Base-by-base conservation (phyloP, 2,329 filamentous ascomycete species). In the Plenodomus lindquistii region DNA sequence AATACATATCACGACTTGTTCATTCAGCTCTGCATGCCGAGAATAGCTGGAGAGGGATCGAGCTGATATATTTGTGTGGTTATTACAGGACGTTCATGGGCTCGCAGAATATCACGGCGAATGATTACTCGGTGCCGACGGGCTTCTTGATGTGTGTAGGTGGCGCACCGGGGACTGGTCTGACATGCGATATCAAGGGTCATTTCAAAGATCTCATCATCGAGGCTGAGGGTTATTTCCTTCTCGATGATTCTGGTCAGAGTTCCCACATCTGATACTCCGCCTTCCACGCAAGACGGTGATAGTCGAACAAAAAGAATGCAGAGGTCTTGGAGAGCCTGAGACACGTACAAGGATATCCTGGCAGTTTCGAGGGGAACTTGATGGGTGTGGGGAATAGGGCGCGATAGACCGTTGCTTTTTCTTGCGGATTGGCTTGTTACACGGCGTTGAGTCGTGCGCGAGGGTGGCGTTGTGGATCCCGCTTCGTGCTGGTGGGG, bases 141-240 rank as follows among this genome's bases (percentile, higher is more conserved):
- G 52, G 54, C 17, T 62, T 55, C 34, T 45, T 63, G 0, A 62
- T 54, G 2, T 62, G 60, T 22, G 24, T 62, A 2, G 29, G 27
- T 1, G 57, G 58, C 2, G 17, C 39, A 24, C 60, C 58, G 2
- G 46, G 52, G 0, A 59, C 62, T 46, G 59, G 57, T 2, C 6
- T 63, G 37, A 42, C 54, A 9, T 63, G 60, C 29, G 20, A 43
- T 4, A 39, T 60, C n/a, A 39, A 38, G 13, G 47, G 56, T 1
- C 27, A 38, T 16, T 29, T 61, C 2, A 40, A 42, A n/a, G 45
- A 53, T 5, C 24, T 55, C 17, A 37, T 49, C 18, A 29, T 50
- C 17, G 34, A 37, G 31, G 37, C 36, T 16, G 42, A 36, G 37
- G 11, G 27, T 17, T 27, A 29, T 27, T 16, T 40, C 5, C n/a